phyloP scores from a whole-genome alignment of 2,329 filamentous ascomycete species.

The Colletotrichum cereale region DNA sequence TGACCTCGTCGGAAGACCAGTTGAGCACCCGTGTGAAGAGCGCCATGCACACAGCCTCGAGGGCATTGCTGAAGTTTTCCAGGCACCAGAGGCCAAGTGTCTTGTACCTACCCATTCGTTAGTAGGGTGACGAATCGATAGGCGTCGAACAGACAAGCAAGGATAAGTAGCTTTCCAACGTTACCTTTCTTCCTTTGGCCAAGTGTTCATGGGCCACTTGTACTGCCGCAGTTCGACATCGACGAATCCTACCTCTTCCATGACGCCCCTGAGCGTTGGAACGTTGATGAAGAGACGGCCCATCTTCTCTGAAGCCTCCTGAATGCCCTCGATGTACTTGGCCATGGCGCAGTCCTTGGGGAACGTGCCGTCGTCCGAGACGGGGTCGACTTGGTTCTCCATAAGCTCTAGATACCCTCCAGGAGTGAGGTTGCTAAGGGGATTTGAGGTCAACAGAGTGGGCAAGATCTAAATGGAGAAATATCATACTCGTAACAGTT shows the following conservation, averaged over 20 bases:
- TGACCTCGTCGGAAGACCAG: constrained; percentile 50
- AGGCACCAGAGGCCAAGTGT: constrained; percentile 43
- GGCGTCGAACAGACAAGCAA: no score
- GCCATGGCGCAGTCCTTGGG: no score
- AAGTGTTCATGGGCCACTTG: constrained; percentile 39
- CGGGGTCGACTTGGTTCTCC: no score
- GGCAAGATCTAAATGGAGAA: no score
- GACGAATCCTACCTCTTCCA: constrained; percentile 45
- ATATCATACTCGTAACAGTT: constrained; percentile 54
- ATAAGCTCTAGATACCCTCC: constrained; percentile 58
- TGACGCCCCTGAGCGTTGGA: constrained; percentile 44
- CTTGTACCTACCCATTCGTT: constrained; percentile 5
- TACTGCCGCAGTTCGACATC: constrained; percentile 35
- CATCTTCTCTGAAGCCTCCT: constrained; percentile 28
- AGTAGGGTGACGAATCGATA: constrained; percentile 45
- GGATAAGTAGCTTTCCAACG: no score
- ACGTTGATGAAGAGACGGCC: constrained; percentile 46
- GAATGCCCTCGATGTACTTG: no score
- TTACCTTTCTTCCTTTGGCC: constrained; percentile 31
- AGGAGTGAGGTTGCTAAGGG: constrained; percentile 53
- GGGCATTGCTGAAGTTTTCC: constrained; percentile 49
- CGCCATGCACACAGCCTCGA: constrained; percentile 51
- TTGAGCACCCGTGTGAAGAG: constrained; percentile 50
- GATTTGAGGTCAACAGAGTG: no score
- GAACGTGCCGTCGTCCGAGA: no score